phyloP scores from a whole-genome alignment of 2,329 filamentous ascomycete species.

The Shiraia sp. region DNA sequence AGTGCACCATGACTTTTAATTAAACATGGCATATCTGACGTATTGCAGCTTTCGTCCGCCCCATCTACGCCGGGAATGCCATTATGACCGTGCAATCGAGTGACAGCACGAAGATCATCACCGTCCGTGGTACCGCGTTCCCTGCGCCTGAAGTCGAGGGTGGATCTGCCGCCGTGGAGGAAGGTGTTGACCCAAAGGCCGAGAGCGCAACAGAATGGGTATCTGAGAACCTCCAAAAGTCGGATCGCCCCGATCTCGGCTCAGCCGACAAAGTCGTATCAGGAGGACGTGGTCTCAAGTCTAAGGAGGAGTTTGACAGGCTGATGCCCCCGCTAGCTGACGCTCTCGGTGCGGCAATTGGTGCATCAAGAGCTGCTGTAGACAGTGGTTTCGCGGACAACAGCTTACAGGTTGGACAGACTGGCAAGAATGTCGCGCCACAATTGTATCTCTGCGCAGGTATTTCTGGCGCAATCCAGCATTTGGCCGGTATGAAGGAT shows the following conservation, averaged over 20 bases:
- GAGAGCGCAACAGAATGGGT: constrained; percentile 82
- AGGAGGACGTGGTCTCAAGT: constrained; percentile 92
- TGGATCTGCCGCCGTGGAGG: constrained; percentile 75
- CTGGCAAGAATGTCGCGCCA: constrained; percentile 96
- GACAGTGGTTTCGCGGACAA: constrained; percentile 98
- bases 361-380: constrained; percentile 90
- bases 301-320: constrained; percentile 94
- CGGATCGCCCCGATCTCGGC: constrained; percentile 88
- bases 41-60: constrained; percentile 75
- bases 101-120: constrained; percentile 85
- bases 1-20: constrained; percentile 28
- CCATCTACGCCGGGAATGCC: constrained; percentile 97
- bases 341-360: constrained; percentile 90
- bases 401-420: constrained; percentile 96
- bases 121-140: constrained; percentile 92
- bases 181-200: constrained; percentile 81
- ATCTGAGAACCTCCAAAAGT: constrained; percentile 89
- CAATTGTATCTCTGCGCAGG: constrained; percentile 94
- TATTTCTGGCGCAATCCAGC: constrained; percentile 96
- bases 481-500: constrained; percentile 99
- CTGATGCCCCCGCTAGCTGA: constrained; percentile 92
- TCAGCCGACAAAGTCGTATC: constrained; percentile 91
- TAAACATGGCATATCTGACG: constrained; percentile 5
- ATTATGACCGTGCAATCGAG: constrained; percentile 93
- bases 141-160: constrained; percentile 71